A percentile compares a stretch with the other conserved stretches of the same genome.
These are phyloP conservation scores for Coemansia asiatica DNA, from an alignment of 192 early-diverging fungal genomes.

Conservation along the genomic window DNA sequence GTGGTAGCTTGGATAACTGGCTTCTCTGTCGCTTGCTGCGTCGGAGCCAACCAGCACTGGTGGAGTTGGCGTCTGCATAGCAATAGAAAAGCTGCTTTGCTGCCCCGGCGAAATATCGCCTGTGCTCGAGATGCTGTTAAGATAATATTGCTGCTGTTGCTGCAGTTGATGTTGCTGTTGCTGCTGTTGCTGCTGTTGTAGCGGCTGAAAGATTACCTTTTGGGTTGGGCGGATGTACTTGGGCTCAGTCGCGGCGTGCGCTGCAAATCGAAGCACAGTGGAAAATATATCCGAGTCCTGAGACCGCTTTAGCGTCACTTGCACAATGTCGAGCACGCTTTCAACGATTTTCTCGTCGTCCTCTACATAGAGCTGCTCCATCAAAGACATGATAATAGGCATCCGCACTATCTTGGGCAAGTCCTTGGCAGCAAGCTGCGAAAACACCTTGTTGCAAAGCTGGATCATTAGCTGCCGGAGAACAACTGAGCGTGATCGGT, in stretches of 20 bases:
- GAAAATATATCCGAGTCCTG: conserved; percentile 18
- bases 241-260: conserved; percentile 33
- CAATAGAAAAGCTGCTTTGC: neutral
- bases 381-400: conserved; percentile 30
- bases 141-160: neutral
- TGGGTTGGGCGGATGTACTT: conserved; percentile 13
- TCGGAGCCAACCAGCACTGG: conserved; percentile 12
- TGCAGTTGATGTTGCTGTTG: neutral
- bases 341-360: conserved; percentile 33
- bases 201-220: conserved; percentile 2
- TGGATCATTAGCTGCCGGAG: conserved; percentile 36
- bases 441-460: conserved; percentile 24
- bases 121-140: neutral
- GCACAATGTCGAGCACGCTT: conserved; percentile 30
- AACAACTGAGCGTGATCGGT: conserved; percentile 32
- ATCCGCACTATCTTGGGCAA: conserved; percentile 9
- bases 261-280: conserved; percentile 11
- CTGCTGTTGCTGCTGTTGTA: too few relatives aligned
- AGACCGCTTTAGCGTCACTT: conserved; percentile 17
- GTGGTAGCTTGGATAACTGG: conserved; percentile 22
- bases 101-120: conserved; percentile 15
- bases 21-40: conserved; percentile 9
- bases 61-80: neutral
- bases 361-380: conserved; percentile 46
- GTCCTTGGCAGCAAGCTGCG: conserved; percentile 14